Percentiles rank a stretch among this genome's conserved stretches.
These are phyloP conservation scores for Durusdinium trenchii DNA, from an alignment of 73 alveolate genomes.

Conservation along the genomic window DNA sequence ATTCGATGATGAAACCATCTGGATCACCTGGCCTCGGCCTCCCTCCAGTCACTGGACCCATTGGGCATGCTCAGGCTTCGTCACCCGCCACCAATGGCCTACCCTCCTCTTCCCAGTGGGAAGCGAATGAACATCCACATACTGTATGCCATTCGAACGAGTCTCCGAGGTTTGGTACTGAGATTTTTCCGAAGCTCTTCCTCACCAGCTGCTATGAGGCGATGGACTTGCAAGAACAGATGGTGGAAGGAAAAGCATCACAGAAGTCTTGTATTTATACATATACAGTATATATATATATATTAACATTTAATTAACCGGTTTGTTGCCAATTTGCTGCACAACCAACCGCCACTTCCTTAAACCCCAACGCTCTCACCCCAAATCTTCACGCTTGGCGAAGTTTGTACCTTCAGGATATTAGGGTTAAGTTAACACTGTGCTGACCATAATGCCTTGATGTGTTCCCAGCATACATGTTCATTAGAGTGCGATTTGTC, in stretches of 20 bases:
- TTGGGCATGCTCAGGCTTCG: too few species aligned
- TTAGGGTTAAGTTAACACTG: neutral
- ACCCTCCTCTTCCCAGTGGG: too few species aligned
- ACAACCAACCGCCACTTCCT: neutral
- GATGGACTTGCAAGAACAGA: neutral
- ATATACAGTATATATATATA: too few species aligned
- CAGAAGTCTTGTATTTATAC: too few species aligned
- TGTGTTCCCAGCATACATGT: neutral
- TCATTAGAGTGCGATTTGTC: neutral
- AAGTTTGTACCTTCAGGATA: neutral
- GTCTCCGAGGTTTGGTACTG: constrained; percentile 45
- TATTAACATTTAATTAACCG: neutral
- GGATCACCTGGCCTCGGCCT: too few species aligned
- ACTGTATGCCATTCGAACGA: neutral
- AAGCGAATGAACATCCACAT: too few species aligned
- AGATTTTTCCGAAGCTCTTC: constrained; percentile 70
- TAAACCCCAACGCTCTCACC: neutral
- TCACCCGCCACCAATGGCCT: too few species aligned
- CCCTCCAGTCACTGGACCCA: too few species aligned
- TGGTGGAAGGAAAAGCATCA: neutral
- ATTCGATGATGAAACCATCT: too few species aligned
- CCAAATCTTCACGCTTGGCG: neutral
- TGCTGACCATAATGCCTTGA: neutral
- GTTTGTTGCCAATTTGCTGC: neutral
- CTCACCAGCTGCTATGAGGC: constrained; percentile 71